Evolutionary conservation across 352 stramenopile species (phyloP), one percentile per base, ranked within the genome.

Genomic region (Globisporangium splendens): DNA sequence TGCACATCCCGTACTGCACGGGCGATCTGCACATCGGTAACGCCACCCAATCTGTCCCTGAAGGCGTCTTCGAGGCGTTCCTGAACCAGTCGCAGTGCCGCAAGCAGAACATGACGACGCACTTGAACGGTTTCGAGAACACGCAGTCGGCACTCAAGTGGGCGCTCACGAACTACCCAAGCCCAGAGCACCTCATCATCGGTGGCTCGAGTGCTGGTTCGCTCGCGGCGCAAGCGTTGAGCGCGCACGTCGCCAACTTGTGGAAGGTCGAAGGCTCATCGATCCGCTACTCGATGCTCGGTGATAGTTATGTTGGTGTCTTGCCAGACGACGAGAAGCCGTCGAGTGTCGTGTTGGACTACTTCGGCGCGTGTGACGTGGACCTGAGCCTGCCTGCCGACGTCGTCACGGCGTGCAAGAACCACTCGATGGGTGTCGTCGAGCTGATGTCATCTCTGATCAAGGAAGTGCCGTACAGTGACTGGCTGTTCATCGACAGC

Each of bases 401-500:
- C 0, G 33, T 75, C 22, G 35, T 58, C 8, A 18, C 17, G 8
- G 52, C 62, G 14, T 83, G 69, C 57, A 47, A 68, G 10, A 61
- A 63, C 20, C 52, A 66, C 6, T 68, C 39, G 2, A 21, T 69
- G 47, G 76, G 61, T 0, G 70, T 72, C 3, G 56, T 61, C 1
- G 63, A 86, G 18, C 59, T 91, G 46, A 68, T 86, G 35, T 61
- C 68, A 48, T 41, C 56, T 2, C 46, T 88, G 42, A 56, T 88
- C 28, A 53, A 79, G 35, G 51, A 56, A 14, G 66, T 69, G 17
- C 54, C 75, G 15, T 67, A 58, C 35, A 63, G 59, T 42, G 66
- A 84, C 46, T 90, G 80, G 80, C 50, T 90, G 12, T 86, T 83
- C 54, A 70, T 86, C 54, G 53, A 85, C 60, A 88, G 73, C 62